Base-by-base conservation (phyloP, 2,329 filamentous ascomycete species). In the Malbranchea zuffiana region DNA sequence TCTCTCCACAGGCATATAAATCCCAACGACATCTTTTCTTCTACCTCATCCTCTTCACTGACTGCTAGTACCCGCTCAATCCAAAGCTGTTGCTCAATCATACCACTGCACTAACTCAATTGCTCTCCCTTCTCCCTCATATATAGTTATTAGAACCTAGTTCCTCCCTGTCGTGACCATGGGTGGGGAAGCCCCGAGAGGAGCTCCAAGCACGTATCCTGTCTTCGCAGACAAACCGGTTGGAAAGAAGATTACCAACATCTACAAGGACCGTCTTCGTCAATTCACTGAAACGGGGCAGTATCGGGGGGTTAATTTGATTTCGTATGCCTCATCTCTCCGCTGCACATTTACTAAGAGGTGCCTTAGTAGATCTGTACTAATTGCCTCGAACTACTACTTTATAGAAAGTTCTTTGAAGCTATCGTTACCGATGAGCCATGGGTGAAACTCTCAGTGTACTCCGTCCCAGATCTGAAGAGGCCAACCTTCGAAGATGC, bases 401-500 rank as follows among this genome's bases (percentile, higher is more conserved):
- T 5, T 6, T 18, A 21, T 49, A 80, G 75, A 44, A 86, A 86
- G 68, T 74, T 86, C 57, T 71, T 77, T 51, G 79, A 88, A 59
- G 80, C 71, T 19, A 62, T 66, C 40, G 66, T 67, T 39, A 78
- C 78, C 6, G 85, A 85, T 47, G 65, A 75, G 46, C 74, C 83
- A 18, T 72, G 88, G 56, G 76, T 96, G 52, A 81, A 86, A 62
- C 77, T 98, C 40, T 84, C 72, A 41, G 84, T 86, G 40, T 94
- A 87, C 74, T 79, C 82, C 39, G 84, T 85, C 10, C 87, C 87
- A 1, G 68, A 79, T 50, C 76, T 83, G 34, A 71, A 77, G 17
- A 77, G 90, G 11, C 90, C 90, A 2, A 78, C 80, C 3, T 98
- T 98, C 64, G 65, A 87, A 45, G 84, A 95, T 39, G 88, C 87